Percentiles rank a stretch among this genome's conserved stretches.
Conservation (phyloP, 148 eudicot species). For the Chenopodium formosanum region DNA sequence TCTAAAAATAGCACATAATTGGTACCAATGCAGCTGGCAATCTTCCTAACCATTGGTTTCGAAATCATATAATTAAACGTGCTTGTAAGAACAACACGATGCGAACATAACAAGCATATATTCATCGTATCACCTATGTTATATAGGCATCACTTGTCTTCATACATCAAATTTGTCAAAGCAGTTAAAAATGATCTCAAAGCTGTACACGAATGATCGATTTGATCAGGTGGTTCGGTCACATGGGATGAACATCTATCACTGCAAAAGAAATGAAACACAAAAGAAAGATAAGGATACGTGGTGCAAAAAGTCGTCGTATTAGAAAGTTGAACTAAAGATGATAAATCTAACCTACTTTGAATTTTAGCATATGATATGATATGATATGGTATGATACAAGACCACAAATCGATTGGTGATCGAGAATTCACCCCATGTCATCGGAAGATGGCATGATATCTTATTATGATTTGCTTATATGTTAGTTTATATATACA, state of each 20-base stretch:
- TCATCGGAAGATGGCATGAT: neutral
- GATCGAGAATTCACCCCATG: slow-evolving; percentile 8
- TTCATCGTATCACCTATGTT: neutral
- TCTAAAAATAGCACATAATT: slow-evolving; percentile 21
- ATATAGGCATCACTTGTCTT: neutral
- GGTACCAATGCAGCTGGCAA: slow-evolving; percentile 16
- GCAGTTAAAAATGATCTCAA: neutral
- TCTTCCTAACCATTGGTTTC: slow-evolving; percentile 3
- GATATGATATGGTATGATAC: no score
- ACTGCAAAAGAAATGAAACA: neutral
- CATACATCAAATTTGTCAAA: neutral
- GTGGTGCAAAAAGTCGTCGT: neutral
- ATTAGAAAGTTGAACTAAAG: no score
- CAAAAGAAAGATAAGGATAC: neutral
- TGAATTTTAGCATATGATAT: neutral
- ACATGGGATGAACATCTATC: neutral
- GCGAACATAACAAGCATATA: neutral
- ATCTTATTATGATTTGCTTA: slow-evolving; percentile 8
- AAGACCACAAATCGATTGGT: neutral
- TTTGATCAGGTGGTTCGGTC: neutral
- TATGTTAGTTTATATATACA: neutral
- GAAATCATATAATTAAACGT: neutral
- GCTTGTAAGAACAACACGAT: neutral
- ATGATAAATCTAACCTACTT: neutral
- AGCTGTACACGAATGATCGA: neutral